Base-by-base conservation (phyloP, 2,329 filamentous ascomycete genomes). In the Colletotrichum caudatum region DNA sequence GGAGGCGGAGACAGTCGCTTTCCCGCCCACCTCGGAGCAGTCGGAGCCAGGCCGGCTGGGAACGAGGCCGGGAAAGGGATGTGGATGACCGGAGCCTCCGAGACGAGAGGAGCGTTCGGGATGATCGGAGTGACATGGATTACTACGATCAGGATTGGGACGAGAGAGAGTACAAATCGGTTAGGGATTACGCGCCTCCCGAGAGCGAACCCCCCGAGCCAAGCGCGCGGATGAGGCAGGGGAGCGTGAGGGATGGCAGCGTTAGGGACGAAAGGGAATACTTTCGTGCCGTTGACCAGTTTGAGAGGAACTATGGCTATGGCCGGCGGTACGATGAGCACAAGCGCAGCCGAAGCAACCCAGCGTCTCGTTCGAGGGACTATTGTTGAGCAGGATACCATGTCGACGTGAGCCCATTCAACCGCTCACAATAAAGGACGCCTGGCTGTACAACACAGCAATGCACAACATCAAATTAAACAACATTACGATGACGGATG, bases 301-400 rank as follows among this genome's bases (percentile, higher is more conserved):
- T 56, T 37, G 65, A 72, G 26, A 50, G 59, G 20, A 54, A 50
- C 26, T 72, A 72, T 3, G 69, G 65, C 5, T 64, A 69, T 23
- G 69, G 59, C 6, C 23, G 65, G 4, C 64, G 44, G 37, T 63
- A 68, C 20, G 64, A 54, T 16, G 69, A 71, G 29, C 64, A 53
- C 8, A 71, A 41, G 2, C 69, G 69, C n/a, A 71, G 69, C 44
- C 65, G 44, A 29, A 71, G 69, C 46, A 71, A 68, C 50, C 69
- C 69, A 1, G 69, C 41, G 4, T 68, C 64, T 37, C 35, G 69
- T 12, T 58, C 64, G 18, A 68, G 64, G 37, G 50, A 39, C 1
- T 60, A 71, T 12, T 71, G 69, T 58, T 71, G 51, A 63, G 29
- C 29, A 29, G 26, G 3, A 41, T 11, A 5, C 1, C 26, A 6